These are phyloP conservation scores for Oenanthe sinensis DNA, from an alignment of 129 eudicot species.

Conservation along the genomic window DNA sequence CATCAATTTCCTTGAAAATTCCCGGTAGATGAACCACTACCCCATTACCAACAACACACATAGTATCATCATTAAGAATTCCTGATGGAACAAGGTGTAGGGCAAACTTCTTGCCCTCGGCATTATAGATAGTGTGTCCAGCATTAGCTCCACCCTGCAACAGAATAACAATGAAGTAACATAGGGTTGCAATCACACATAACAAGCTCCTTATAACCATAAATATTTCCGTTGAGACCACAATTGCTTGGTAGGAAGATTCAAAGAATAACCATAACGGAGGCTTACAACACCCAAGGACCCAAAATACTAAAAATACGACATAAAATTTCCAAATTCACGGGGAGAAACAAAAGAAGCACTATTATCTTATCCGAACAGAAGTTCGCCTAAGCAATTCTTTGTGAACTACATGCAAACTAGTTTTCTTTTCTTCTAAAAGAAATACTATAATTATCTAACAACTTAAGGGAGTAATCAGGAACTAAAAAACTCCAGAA, in stretches of 20 bases:
- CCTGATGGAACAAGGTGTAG: slow-evolving; percentile 99
- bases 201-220: background rate
- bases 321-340: background rate
- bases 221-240: background rate
- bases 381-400: background rate
- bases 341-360: background rate
- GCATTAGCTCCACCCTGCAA: slow-evolving; percentile 98
- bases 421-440: background rate
- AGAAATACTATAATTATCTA: background rate
- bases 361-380: background rate
- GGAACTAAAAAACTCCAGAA: background rate
- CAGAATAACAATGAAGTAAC: background rate
- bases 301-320: background rate
- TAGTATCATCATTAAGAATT: slow-evolving; percentile 77
- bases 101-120: slow-evolving; percentile 97
- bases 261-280: background rate
- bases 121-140: slow-evolving; percentile 93
- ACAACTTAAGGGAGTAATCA: background rate
- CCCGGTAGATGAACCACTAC: slow-evolving; percentile 95
- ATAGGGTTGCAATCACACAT: background rate
- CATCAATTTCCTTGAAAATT: slow-evolving; percentile 86
- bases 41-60: slow-evolving; percentile 93
- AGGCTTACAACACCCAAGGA: background rate
- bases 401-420: background rate
- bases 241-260: background rate